Base-by-base conservation (phyloP, 371 early-diverging fungal genomes). In the Rhizopus stolonifer region DNA sequence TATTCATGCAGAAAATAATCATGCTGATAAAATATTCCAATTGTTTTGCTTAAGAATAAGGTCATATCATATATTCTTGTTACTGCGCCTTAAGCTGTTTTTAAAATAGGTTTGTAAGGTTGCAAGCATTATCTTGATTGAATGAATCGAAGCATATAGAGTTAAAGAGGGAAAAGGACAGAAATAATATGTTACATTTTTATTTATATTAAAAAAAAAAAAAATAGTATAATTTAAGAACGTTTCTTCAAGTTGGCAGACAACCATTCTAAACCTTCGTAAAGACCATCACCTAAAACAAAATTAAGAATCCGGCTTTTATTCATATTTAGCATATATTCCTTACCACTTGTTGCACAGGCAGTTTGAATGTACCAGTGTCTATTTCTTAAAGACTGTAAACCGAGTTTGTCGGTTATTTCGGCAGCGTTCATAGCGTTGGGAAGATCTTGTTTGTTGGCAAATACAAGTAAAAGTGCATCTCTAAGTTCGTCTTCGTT, bases 361-460 rank as follows among this genome's bases (percentile, higher is more conserved):
- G 95, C 87, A 6, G 94, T 85, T 60, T 90, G 91, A 58, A 91
- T 88, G 46, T 89, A 85, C 96, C 96, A 98, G 61, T 87, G 90
- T 60, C 98, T 77, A 73, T 89, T 88, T 74, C 88, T 88, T 61
- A 98, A 73, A 18, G 85, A 80, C 49, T 88, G 86, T 61, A 98
- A 74, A 24, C 93, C 93, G 36, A 98, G 72, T 19, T 84, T 84
- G 45, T 29, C 31, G 4, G 31, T 29, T 4, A 29, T 29, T 10
- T 29, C 31, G 31, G 96, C 95, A 19, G 94, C 31, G 10, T 29
- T 29, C 31, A 29, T 29, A 10, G 31, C 31, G 31, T 29, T 94
- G 22, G 83, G 84, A 83, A 95, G 83, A 80, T 98, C 98, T 78
- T 93, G 96, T 81, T 98, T 95, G 79, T 96, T 95, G 47, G 97